Base-by-base conservation (phyloP, 78 protist species). In the Dictyostelium firmibasis region DNA sequence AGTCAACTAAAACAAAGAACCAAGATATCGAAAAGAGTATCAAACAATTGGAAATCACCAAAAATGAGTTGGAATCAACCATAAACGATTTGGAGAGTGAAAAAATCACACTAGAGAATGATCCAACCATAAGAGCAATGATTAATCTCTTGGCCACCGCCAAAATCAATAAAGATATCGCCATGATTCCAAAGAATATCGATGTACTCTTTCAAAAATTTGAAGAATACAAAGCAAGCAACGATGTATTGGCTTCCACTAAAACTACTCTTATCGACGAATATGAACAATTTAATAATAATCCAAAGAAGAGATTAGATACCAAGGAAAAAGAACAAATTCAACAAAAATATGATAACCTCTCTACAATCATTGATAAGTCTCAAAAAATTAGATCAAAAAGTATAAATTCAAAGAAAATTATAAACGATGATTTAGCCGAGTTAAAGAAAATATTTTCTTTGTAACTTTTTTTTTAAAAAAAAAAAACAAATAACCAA, bases 361-460 rank as follows among this genome's bases (percentile, higher is more conserved):
- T 88, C 1, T 64, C 85, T 2, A 23, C 29, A 3, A 79, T 60
- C 10, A 16, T 88, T 27, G 93, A 88, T 18, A 82, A 88, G n/a
- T 76, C 79, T 64, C 60, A 47, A 47, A 88, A 88, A 31, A 50
- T 82, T 18, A 50, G 93, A 64, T 33, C 81, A 78, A 76, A 79
- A 53, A 29, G 60, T 47, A 47, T 88, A 1, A 31, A 25, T 29
- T 79, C 81, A 27, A 88, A 88, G 44, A 76, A 69, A 79, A 13
- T 43, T 38, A 88, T 88, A n/a, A 88, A 79, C 31, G 93, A 88
- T 27, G 93, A 79, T 79, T 44, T 88, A 23, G 74, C 11, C 9
- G 93, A 88, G 43, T 33, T 88, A 8, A 88, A 88, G 62, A 36
- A 67, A 67, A 67, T 67, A 67, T 67, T 67, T 67, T 27, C 75